Percentiles rank a stretch among this genome's conserved stretches.
Evolutionary conservation across 805 yeast genomes (phyloP).

Genomic region (Candida loeiensis): DNA sequence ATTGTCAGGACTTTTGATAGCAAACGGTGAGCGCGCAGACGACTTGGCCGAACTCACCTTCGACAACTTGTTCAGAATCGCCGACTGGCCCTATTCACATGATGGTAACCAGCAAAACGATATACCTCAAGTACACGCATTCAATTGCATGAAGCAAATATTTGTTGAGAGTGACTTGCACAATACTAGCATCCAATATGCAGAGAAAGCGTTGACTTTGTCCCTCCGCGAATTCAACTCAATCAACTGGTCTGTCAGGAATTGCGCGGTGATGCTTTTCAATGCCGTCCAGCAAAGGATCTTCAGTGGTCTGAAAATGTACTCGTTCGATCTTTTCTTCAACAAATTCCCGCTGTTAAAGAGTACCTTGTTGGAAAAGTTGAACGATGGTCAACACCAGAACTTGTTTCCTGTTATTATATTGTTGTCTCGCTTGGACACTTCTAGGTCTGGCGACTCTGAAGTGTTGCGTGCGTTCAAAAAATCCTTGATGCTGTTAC

Average conservation of each 20-base stretch:
- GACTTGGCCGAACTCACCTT: conserved; percentile 49
- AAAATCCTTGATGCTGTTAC: conserved; percentile 29
- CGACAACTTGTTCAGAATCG: conserved; percentile 49
- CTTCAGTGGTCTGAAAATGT: conserved; percentile 57
- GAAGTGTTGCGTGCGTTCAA: conserved; percentile 50
- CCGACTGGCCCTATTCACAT: conserved; percentile 45
- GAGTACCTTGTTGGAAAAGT: conserved; percentile 40
- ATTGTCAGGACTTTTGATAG: conserved; percentile 67
- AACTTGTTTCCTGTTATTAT: conserved; percentile 73
- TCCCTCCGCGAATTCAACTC: conserved; percentile 64
- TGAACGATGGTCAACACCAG: conserved; percentile 39
- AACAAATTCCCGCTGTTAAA: conserved; percentile 55
- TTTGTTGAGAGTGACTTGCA: conserved; percentile 71
- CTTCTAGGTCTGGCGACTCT: conserved; percentile 47
- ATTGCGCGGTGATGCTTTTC: conserved; percentile 91
- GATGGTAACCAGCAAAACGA: conserved; percentile 57
- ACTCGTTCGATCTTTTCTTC: conserved; percentile 69
- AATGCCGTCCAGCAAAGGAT: conserved; percentile 77
- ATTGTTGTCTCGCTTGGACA: conserved; percentile 57
- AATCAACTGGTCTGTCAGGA: conserved; percentile 78
- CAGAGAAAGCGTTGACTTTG: conserved; percentile 56
- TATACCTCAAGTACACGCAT: conserved; percentile 90
- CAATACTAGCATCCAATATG: conserved; percentile 44
- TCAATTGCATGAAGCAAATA: conserved; percentile 75
- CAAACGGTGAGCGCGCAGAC: conserved; percentile 27